A percentile compares a stretch with the other conserved stretches of the same genome.
phyloP scores from a whole-genome alignment of 768 basidiomycete species.

The Russula virescens region DNA sequence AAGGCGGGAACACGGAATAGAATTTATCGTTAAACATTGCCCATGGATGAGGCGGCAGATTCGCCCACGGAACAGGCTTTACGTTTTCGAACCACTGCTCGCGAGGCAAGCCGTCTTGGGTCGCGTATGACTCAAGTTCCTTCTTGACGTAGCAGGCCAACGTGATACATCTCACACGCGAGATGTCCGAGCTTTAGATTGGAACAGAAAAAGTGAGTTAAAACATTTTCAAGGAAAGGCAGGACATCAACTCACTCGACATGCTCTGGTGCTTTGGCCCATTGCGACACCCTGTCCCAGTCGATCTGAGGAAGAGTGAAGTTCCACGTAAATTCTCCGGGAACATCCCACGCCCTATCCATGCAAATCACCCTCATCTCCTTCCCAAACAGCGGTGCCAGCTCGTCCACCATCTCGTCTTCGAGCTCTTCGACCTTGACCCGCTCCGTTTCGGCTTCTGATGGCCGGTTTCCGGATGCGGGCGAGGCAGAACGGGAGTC shows the following conservation, averaged over 20 bases:
- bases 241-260: conserved; percentile 3
- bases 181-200: conserved; percentile 7
- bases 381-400: conserved; percentile 14
- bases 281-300: conserved; percentile 12
- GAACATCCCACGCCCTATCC: neutral
- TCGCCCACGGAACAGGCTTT: conserved; percentile 16
- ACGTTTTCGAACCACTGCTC: conserved; percentile 20
- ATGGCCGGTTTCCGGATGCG: neutral
- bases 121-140: conserved; percentile 10
- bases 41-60: conserved; percentile 10
- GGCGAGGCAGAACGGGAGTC: conserved; percentile 9
- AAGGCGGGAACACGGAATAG: conserved; percentile 4
- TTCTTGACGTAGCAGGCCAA: conserved; percentile 10
- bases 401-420: conserved; percentile 19
- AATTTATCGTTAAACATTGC: neutral
- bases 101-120: neutral
- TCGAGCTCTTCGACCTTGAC: conserved; percentile 4
- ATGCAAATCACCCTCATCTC: conserved; percentile 18
- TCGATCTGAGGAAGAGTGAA: neutral
- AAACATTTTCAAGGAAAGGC: neutral
- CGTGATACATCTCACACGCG: conserved; percentile 8
- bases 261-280: conserved; percentile 6
- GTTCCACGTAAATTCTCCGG: conserved; percentile 4
- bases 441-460: neutral
- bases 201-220: neutral